Percentiles rank a stretch among this genome's conserved stretches.
phyloP scores from a whole-genome alignment of 305 asterid genomes.

The Solanum hybrid region DNA sequence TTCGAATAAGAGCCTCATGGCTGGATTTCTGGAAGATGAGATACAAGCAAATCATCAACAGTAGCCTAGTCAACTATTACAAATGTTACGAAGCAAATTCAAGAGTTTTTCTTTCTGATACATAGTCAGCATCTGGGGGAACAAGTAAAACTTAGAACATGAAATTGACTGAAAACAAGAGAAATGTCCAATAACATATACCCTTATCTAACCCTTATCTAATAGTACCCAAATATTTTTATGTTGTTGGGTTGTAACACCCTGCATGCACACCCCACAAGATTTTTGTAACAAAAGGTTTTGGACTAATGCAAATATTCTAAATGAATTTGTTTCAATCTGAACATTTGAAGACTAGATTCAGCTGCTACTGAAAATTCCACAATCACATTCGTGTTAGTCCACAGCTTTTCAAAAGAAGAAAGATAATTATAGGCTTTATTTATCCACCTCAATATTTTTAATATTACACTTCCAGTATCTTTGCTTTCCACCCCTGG shows the following conservation, averaged over 20 bases:
- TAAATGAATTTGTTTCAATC: background rate
- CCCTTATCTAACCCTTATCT: background rate
- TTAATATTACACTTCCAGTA: background rate
- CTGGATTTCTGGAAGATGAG: conserved; percentile 56
- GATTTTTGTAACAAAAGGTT: background rate
- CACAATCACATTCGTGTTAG: background rate
- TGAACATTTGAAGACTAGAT: background rate
- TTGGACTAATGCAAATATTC: background rate
- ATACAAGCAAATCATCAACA: conserved; percentile 10
- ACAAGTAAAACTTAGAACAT: background rate
- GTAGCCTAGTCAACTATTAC: background rate
- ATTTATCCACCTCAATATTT: background rate
- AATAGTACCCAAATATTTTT: background rate
- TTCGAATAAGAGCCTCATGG: conserved; percentile 65
- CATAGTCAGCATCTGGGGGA: background rate
- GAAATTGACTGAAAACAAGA: background rate
- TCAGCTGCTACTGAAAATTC: background rate
- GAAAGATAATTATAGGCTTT: background rate
- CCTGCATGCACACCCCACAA: background rate
- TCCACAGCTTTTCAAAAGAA: background rate
- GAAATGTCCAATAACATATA: background rate
- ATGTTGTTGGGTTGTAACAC: background rate
- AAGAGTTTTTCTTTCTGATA: background rate
- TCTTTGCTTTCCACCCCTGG: background rate
- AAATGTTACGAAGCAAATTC: background rate